These are phyloP conservation scores for Gamsiella multidivaricata DNA, from an alignment of 192 early-diverging fungal species.

Conservation along the genomic window DNA sequence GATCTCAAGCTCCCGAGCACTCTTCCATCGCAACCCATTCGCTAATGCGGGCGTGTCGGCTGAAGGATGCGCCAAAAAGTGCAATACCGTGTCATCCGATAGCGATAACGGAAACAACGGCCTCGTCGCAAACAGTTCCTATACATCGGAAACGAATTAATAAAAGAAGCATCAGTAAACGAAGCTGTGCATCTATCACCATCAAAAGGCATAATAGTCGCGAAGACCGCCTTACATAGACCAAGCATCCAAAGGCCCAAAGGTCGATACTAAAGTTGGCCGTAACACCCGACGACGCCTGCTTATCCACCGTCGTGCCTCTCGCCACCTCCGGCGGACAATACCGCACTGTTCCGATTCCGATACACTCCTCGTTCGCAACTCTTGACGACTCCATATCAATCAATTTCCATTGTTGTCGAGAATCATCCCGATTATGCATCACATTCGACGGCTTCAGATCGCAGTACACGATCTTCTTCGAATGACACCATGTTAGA, in stretches of 20 bases:
- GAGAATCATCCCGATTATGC: conserved; percentile 49
- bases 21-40: conserved; percentile 58
- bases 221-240: conserved; percentile 64
- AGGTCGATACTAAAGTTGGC: conserved; percentile 61
- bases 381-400: conserved; percentile 61
- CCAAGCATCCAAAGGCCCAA: conserved; percentile 63
- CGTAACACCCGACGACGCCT: conserved; percentile 57
- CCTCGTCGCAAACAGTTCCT: conserved; percentile 60
- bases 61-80: conserved; percentile 63
- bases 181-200: too few species aligned
- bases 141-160: neutral
- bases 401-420: conserved; percentile 61
- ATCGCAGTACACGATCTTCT: conserved; percentile 62
- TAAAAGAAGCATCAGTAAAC: neutral
- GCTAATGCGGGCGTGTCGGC: conserved; percentile 56
- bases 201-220: neutral
- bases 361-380: conserved; percentile 59
- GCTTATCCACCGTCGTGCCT: conserved; percentile 58
- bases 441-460: conserved; percentile 67
- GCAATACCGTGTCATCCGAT: conserved; percentile 60
- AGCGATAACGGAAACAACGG: conserved; percentile 56
- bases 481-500: conserved; percentile 58
- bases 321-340: conserved; percentile 63
- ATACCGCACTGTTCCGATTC: conserved; percentile 61
- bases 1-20: conserved; percentile 54